Base-by-base conservation (phyloP, 2,329 filamentous ascomycete species). In the Leptographium wingfieldii region DNA sequence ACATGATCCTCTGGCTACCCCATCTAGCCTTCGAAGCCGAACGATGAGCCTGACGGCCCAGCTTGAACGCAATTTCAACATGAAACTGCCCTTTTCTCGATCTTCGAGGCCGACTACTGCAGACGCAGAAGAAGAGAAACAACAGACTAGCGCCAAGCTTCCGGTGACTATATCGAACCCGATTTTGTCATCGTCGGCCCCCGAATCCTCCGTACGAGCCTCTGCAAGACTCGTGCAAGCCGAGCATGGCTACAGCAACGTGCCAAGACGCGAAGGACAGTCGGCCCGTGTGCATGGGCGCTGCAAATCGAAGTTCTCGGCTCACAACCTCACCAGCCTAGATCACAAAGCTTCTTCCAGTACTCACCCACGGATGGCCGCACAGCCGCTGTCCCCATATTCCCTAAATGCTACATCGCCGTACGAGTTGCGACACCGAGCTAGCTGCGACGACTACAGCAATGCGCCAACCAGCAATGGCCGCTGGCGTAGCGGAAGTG, bases 11-110 rank as follows among this genome's bases (percentile, higher is more conserved):
- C 54, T 53, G 2, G 53, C 55, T 11, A 29, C 57, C 1, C 46
- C 43, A 19, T 60, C 54, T 5, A 16, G 10, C 2, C n/a, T 57
- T 1, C 27, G 62, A 3, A 65, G 61, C 48, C 67, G 69, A 61
- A 65, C 67, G 1, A 68, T 71, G 67, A 72, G 70, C 29, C 66
- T 72, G 64, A 69, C 68, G 2, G 61, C 67, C 2, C 64, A 68
- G 33, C 63, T 66, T 38, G 67, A 72, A 60, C 67, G 65, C 5
- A 65, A 63, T 19, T 55, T 65, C 22, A 61, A 58, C 55, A 27
- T 57, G 57, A 51, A 33, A 7, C 19, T 59, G 1, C 49, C 53
- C 16, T 61, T 62, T 33, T 35, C 62, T 2, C 43, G 35, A 46
- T 25, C 38, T 22, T 56, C 60, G n/a, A 31, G 57, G 14, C 54